Evolutionary conservation across 768 basidiomycete species (phyloP).

Genomic region (Amanita jacksonii): DNA sequence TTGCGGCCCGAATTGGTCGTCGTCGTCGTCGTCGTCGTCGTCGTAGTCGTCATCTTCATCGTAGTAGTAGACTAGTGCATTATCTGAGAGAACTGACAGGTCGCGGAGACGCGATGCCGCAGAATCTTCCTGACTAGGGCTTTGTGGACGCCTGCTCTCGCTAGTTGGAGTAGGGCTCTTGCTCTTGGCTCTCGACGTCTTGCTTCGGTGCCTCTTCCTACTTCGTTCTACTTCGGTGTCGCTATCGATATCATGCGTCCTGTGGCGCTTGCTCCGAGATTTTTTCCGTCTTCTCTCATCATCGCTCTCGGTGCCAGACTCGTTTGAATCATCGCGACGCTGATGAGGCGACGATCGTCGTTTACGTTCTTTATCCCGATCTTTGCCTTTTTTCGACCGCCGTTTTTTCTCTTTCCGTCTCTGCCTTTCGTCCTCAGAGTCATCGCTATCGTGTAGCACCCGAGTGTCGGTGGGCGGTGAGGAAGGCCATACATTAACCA

Average conservation of each 20-base stretch:
- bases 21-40: conserved; percentile 32
- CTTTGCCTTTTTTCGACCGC: conserved; percentile 34
- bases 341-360: conserved; percentile 24
- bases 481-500: conserved; percentile 67
- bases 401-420: conserved; percentile 41
- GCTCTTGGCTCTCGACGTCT: not conserved
- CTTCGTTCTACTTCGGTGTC: conserved; percentile 13
- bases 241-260: conserved; percentile 9
- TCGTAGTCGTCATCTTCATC: conserved; percentile 29
- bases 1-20: conserved; percentile 73
- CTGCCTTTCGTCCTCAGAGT: conserved; percentile 49
- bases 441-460: conserved; percentile 35
- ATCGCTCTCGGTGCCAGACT: conserved; percentile 20
- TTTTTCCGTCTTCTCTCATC: conserved; percentile 9
- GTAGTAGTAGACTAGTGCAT: not conserved
- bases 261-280: conserved; percentile 15
- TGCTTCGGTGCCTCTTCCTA: conserved; percentile 21
- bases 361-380: conserved; percentile 25
- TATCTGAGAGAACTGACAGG: conserved; percentile 8
- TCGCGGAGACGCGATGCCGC: not conserved
- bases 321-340: conserved; percentile 20
- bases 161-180: not conserved
- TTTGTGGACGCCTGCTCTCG: conserved; percentile 9
- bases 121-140: conserved; percentile 18
- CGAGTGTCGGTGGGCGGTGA: conserved; percentile 67